These are phyloP conservation scores for Sicyos baderoa DNA, from an alignment of 306 rosid genomes.

Conservation along the genomic window DNA sequence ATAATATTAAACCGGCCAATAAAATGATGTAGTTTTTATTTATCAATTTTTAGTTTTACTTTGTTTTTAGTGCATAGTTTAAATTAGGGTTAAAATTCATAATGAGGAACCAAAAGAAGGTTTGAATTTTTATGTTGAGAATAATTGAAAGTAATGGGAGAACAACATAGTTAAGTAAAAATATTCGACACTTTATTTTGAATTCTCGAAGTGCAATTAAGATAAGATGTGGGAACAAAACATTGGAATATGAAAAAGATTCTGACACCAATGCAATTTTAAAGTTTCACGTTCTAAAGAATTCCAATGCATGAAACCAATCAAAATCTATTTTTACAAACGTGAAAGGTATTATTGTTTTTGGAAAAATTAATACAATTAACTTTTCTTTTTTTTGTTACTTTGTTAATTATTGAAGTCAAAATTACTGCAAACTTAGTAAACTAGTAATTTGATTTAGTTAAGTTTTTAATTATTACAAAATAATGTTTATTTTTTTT, in stretches of 20 bases:
- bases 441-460: too few species aligned
- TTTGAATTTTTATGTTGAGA: background rate
- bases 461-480: too few species aligned
- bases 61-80: background rate
- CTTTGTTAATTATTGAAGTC: too few species aligned
- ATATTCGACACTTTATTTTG: constrained; percentile 8
- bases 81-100: background rate
- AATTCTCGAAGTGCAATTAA: background rate
- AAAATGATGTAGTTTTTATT: too few species aligned
- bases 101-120: background rate
- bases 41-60: background rate
- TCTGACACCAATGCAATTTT: constrained; percentile 4
- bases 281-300: background rate
- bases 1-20: too few species aligned
- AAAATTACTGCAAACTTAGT: too few species aligned
- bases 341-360: background rate
- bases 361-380: background rate
- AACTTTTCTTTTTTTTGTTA: too few species aligned
- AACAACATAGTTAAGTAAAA: background rate
- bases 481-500: too few species aligned
- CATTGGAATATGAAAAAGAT: constrained; percentile 14
- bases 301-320: background rate
- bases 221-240: background rate
- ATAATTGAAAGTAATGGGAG: background rate
- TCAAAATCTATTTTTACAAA: background rate